Conservation (phyloP, 2,329 filamentous ascomycete species). For the Sarocladium strictum region DNA sequence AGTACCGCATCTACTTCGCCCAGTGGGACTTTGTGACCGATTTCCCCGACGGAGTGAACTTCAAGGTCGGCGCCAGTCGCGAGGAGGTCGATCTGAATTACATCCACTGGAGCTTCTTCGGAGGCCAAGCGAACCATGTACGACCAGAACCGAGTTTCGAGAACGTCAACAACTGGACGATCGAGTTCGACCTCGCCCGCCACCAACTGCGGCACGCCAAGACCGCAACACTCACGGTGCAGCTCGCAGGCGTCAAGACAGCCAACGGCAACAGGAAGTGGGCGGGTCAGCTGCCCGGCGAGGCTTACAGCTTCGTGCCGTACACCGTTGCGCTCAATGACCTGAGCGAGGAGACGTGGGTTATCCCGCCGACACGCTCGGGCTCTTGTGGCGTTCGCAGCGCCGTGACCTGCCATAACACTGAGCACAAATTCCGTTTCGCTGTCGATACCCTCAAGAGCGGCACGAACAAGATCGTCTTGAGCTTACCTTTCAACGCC, state of each 20-base stretch:
- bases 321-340: constrained; percentile 38
- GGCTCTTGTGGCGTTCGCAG: constrained; percentile 55
- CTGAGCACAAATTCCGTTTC: constrained; percentile 55
- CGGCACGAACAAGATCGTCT: constrained; percentile 48
- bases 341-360: constrained; percentile 42
- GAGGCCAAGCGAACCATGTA: constrained; percentile 43
- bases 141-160: constrained; percentile 36
- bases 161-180: constrained; percentile 54
- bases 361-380: constrained; percentile 43
- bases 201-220: constrained; percentile 33
- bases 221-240: constrained; percentile 53
- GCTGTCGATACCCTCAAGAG: constrained; percentile 39
- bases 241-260: constrained; percentile 56
- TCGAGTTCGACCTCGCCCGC: constrained; percentile 42
- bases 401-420: constrained; percentile 55
- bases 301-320: constrained; percentile 47
- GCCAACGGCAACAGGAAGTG: constrained; percentile 50
- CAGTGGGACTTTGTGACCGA: constrained; percentile 53
- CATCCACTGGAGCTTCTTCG: constrained; percentile 60
- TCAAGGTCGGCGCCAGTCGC: constrained; percentile 48
- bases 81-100: constrained; percentile 51
- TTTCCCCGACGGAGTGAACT: constrained; percentile 53
- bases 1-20: constrained; percentile 57
- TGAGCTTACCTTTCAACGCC: constrained; percentile 54
- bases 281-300: constrained; percentile 45